Base-by-base conservation (phyloP, 371 early-diverging fungal genomes). In the Chytridium lagenaria region DNA sequence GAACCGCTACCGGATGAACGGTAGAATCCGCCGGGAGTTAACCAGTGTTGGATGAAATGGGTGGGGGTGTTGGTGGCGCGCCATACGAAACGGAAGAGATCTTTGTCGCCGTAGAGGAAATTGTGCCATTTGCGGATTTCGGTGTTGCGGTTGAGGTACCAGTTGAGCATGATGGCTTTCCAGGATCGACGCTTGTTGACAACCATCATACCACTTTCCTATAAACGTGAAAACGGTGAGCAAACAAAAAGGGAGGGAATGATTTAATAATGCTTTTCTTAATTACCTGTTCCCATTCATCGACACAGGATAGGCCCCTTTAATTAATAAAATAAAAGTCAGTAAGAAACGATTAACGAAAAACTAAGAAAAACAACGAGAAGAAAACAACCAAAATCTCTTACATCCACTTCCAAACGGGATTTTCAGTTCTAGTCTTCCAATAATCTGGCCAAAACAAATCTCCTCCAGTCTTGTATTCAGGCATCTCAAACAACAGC, bases 361-460 rank as follows among this genome's bases (percentile, higher is more conserved):
- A 5, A 55, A 55, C 44, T 19, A 44, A 44, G 19, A 19, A 44
- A 44, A 19, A 44, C 7, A 44, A 44, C 44, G 19, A 44, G 44
- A 44, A 44, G 44, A 44, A 44, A 44, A 19, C 44, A 19, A 44
- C 12, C 7, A 44, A 44, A 44, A 19, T 44, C 7, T 12, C 55
- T 55, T 55, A 55, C 55, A 55, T 16, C 55, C 55, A 55, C 26
- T 26, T 55, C 55, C 55, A 55, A 10, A 55, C 26, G 55, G 55
- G 55, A 26, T 55, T 55, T 10, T 55, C 26, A 26, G 7, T 28
- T 5, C 26, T 16, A 5, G 55, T 55, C 55, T 82, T 84, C 83
- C 88, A 87, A 59, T 81, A 87, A 67, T 89, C 89, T 0, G 85
- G 85, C 89, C 89, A 89, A 50, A 89, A 85, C 31, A 89, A 51